These are phyloP conservation scores for Onygenales sp. DNA, from an alignment of 2,329 filamentous ascomycete species.

Conservation along the genomic window DNA sequence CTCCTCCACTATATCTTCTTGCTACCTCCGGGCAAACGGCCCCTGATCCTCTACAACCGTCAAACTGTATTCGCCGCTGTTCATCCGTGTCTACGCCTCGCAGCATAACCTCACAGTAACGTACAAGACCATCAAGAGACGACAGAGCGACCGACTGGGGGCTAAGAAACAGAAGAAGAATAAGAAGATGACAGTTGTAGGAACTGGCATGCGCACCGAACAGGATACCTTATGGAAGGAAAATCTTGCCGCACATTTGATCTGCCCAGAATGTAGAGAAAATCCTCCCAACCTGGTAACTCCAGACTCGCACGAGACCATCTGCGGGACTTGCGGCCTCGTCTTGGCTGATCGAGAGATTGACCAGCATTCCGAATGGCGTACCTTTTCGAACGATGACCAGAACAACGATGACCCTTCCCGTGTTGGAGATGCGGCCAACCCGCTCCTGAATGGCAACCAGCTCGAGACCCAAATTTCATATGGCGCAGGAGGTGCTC, in stretches of 20 bases:
- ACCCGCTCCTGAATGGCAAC: constrained; percentile 79
- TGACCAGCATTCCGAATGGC: constrained; percentile 95
- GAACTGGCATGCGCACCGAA: constrained; percentile 36
- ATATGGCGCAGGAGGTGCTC: constrained; percentile 62
- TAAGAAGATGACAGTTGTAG: constrained; percentile 26
- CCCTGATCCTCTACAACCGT: constrained; percentile 25
- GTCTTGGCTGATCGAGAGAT: constrained; percentile 87
- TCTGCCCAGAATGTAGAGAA: constrained; percentile 86
- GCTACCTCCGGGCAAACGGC: constrained; percentile 1
- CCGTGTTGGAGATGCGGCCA: constrained; percentile 90
- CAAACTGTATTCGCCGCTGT: constrained; percentile 65
- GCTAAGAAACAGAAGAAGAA: constrained; percentile 19
- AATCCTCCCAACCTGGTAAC: constrained; percentile 86
- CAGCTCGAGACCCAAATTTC: constrained; percentile 84
- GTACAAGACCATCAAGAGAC: constrained; percentile 36
- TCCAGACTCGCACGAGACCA: constrained; percentile 86
- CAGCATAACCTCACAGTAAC: constrained; percentile 37
- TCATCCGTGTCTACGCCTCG: constrained; percentile 48
- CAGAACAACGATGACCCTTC: constrained; percentile 93
- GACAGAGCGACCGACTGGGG: constrained; percentile 25
- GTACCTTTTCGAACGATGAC: constrained; percentile 97
- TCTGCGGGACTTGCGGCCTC: constrained; percentile 83
- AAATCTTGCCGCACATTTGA: constrained; percentile 75
- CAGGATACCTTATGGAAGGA: constrained; percentile 54
- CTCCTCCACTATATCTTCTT: constrained; percentile 10